Base-by-base conservation (phyloP, 176 grass and related monocot species). In the Carex cristatella region DNA sequence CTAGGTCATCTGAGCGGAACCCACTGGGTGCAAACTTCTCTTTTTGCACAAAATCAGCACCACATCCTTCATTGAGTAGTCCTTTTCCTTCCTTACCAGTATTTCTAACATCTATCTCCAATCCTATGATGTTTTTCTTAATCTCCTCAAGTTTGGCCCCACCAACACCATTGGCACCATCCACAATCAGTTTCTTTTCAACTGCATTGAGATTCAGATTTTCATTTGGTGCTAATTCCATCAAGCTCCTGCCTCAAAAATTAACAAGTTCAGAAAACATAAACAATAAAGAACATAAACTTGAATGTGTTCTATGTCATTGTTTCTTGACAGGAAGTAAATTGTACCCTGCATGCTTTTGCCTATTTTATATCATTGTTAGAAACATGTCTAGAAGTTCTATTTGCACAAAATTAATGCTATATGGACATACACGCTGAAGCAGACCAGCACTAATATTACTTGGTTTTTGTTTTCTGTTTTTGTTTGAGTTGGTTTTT, bases 31-130 rank as follows among this genome's bases (percentile, higher is more conserved):
- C 61, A 83, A 93, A 87, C 68, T 94, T 94, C 79, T 94, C 92
- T 79, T 98, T 98, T 79, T 98, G 95, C 82, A 98, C 95, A 89
- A 92, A 98, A 89, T 98, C 95, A 2, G 95, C 95, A 28, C 95
- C 95, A 42, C 95, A 98, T 38, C 72, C 85, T 54, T 94, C 90
- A 86, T 98, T 98, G 15, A 98, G 95, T 91, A 98, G 49, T 44
- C 93, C 95, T 89, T 98, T 91, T 90, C 88, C 91, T 79, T 91
- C 84, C 79, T 89, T 93, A 65, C 91, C 92, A 18, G 91, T 83
- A 83, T 98, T 94, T 85, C 86, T 93, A 54, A 94, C 86, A 72
- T 12, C 14, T 86, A 98, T 88, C 49, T 94, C 65, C 79, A 98
- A 35, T 48, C 88, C 85, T 37, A 66, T 73, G 4, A 98, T 61